phyloP scores from a whole-genome alignment of 1,284 basidiomycete species.

The Sparassis latifolia region DNA sequence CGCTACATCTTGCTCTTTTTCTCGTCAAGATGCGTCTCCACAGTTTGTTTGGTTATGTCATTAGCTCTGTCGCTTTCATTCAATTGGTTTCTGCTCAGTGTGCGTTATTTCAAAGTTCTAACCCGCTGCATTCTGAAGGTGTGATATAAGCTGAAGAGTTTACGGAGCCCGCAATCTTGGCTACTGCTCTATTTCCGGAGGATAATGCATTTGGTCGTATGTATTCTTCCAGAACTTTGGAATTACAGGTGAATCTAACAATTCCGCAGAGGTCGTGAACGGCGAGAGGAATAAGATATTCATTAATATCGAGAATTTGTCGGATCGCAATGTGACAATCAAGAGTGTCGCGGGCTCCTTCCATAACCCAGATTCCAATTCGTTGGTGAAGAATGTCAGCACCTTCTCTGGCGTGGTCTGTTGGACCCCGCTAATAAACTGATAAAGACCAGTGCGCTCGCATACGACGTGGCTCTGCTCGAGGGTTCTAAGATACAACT shows the following conservation, averaged over 20 bases:
- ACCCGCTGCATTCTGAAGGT: not conserved
- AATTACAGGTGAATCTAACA: no score
- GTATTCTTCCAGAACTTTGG: conserved; percentile 25
- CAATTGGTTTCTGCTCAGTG: conserved; percentile 16
- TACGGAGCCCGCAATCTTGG: conserved; percentile 43
- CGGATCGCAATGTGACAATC: conserved; percentile 71
- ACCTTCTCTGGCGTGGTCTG: not conserved
- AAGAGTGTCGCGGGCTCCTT: conserved; percentile 67
- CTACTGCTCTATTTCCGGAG: conserved; percentile 66
- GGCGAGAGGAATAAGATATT: conserved; percentile 74
- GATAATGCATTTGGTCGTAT: conserved; percentile 78
- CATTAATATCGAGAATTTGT: conserved; percentile 71
- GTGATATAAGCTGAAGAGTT: conserved; percentile 20
- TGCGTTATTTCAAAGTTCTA: conserved; percentile 10
- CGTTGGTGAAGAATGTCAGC: conserved; percentile 69
- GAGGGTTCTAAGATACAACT: conserved; percentile 63
- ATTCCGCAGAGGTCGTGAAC: conserved; percentile 68
- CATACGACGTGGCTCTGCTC: conserved; percentile 55
- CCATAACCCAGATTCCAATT: conserved; percentile 60
- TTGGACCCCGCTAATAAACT: not conserved
- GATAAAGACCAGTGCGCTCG: conserved; percentile 53
- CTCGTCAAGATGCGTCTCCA: conserved; percentile 24
- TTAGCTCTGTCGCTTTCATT: conserved; percentile 19
- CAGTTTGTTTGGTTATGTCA: conserved; percentile 19
- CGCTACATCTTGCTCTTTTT: not conserved